Percentiles rank a stretch among this genome's conserved stretches.
These are phyloP conservation scores for Alternaria dauci DNA, from an alignment of 2,329 filamentous ascomycete species.

Conservation along the genomic window DNA sequence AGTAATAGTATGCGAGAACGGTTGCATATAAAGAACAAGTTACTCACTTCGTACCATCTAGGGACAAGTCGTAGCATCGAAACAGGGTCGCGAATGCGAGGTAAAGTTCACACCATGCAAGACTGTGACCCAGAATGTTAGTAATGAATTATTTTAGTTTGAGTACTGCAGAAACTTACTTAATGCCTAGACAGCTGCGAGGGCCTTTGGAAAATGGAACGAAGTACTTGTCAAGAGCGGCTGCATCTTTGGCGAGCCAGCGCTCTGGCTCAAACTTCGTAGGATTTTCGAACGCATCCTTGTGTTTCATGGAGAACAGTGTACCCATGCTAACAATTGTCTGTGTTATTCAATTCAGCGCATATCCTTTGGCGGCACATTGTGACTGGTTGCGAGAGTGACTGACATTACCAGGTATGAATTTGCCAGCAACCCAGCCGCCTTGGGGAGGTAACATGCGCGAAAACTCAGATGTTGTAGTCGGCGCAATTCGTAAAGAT, in stretches of 20 bases:
- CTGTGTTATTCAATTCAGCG: neutral
- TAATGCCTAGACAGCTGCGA: neutral
- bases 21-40: neutral
- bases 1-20: neutral
- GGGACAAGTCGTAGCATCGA: neutral
- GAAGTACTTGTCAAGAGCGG: neutral
- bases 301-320: neutral
- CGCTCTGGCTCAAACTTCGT: neutral
- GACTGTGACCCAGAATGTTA: neutral
- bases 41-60: neutral
- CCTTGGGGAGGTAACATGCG: neutral
- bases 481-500: neutral
- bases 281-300: neutral
- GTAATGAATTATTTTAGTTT: neutral
- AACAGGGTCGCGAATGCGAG: neutral
- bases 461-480: neutral
- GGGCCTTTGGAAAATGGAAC: constrained; percentile 1
- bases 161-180: neutral
- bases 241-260: neutral
- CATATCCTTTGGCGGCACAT: neutral
- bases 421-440: neutral
- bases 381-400: neutral
- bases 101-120: neutral
- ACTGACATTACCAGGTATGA: neutral
- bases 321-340: neutral